Percentiles rank a stretch among this genome's conserved stretches.
phyloP scores from a whole-genome alignment of 2,329 filamentous ascomycete genomes.

The Fusarium mundagurra region DNA sequence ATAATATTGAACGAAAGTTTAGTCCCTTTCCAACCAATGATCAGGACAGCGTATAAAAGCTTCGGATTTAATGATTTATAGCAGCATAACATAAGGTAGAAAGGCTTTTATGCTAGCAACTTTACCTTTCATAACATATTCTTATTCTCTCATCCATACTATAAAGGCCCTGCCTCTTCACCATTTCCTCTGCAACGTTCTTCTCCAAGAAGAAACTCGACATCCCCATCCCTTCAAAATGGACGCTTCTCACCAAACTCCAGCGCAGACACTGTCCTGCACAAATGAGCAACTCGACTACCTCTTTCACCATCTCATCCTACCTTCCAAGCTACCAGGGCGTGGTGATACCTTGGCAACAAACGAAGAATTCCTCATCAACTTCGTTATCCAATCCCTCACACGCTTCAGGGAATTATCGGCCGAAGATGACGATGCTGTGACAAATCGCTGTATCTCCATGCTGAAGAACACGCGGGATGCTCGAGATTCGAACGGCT shows the following conservation, averaged over 20 bases:
- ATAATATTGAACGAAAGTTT: neutral
- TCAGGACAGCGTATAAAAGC: no score
- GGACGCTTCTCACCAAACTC: neutral
- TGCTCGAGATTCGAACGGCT: neutral
- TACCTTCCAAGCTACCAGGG: neutral
- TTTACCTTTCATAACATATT: neutral
- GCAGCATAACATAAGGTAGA: fast-evolving
- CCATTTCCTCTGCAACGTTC: neutral
- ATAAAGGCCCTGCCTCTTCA: fast-evolving
- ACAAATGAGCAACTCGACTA: neutral
- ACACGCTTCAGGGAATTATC: neutral
- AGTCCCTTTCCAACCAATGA: neutral
- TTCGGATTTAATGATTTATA: no score
- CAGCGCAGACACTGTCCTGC: neutral
- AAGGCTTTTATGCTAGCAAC: fast-evolving
- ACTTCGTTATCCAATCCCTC: neutral
- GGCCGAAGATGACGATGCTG: fast-evolving
- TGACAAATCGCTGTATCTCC: neutral
- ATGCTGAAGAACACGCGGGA: neutral
- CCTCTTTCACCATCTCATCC: neutral
- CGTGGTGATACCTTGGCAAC: neutral
- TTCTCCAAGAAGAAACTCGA: neutral
- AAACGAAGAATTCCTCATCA: neutral
- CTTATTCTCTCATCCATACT: fast-evolving
- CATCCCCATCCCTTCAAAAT: neutral